Conservation (phyloP, 139 green algal species). For the Tetraselmis striata region DNA sequence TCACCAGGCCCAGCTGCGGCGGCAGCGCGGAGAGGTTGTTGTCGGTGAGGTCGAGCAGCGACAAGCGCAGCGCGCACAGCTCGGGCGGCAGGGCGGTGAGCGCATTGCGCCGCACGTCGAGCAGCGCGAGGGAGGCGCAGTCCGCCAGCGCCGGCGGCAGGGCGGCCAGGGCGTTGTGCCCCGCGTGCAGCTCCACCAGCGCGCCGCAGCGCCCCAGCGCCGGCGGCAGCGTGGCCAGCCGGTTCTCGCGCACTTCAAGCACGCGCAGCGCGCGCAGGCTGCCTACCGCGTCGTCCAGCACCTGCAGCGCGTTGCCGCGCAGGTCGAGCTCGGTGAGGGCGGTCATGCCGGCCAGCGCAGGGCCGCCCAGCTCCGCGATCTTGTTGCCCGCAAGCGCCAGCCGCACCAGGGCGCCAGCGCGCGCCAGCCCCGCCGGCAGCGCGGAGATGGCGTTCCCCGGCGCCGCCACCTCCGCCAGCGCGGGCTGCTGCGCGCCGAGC, state of each 20-base stretch:
- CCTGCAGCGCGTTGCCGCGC: constrained; percentile 31
- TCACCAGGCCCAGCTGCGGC: constrained; percentile 26
- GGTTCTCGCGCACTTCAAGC: constrained; percentile 34
- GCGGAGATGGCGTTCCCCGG: not conserved
- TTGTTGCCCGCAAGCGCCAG: not conserved
- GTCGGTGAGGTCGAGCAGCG: constrained; percentile 5
- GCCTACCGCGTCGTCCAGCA: constrained; percentile 12
- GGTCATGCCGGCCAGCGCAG: not conserved
- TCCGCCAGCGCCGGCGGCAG: not conserved
- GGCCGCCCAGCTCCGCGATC: not conserved
- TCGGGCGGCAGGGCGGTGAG: constrained; percentile 16
- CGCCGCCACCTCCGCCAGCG: not conserved
- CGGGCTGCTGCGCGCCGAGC: not conserved
- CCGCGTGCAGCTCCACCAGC: constrained; percentile 42
- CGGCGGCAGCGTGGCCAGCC: constrained; percentile 29
- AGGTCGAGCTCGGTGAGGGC: constrained; percentile 34
- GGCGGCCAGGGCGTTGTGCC: constrained; percentile 23
- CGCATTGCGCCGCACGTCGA: not conserved
- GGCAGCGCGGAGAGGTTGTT: constrained; percentile 23
- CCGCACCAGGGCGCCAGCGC: not conserved
- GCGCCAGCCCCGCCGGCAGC: not conserved
- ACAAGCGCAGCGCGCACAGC: constrained; percentile 9
- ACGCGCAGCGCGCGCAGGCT: constrained; percentile 2
- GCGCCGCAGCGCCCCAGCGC: constrained; percentile 24
- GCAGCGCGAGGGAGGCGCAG: not conserved